Percentiles rank a stretch among this genome's conserved stretches.
These are phyloP conservation scores for Mortierella hygrophila DNA, from an alignment of 192 early-diverging fungal genomes.

Conservation along the genomic window DNA sequence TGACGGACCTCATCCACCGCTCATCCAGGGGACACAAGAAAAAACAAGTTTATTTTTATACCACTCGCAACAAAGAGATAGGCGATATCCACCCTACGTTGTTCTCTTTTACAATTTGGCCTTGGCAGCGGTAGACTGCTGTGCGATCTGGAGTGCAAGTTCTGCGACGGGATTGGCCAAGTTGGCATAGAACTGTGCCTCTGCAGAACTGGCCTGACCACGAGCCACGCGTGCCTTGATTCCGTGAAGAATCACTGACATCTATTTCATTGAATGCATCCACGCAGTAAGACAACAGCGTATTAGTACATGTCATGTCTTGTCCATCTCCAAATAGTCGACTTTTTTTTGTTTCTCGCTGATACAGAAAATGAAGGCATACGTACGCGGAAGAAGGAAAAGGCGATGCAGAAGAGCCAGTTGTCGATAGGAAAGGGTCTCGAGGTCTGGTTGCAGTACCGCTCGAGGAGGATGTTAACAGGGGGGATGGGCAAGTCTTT, in stretches of 20 bases:
- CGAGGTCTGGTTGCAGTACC: conserved; percentile 75
- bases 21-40: no score
- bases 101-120: conserved; percentile 36
- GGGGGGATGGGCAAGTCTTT: conserved; percentile 70
- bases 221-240: conserved; percentile 89
- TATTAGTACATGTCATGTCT: neutral
- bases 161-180: conserved; percentile 63
- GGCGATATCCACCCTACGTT: no score
- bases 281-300: neutral
- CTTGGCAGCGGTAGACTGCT: conserved; percentile 31
- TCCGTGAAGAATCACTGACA: conserved; percentile 88
- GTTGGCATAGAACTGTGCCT: conserved; percentile 58
- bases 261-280: conserved; percentile 25
- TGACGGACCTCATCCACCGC: no score
- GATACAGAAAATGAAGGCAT: neutral
- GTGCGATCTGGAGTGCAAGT: conserved; percentile 74
- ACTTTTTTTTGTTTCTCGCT: neutral
- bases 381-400: conserved; percentile 87
- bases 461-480: conserved; percentile 74
- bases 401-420: conserved; percentile 88
- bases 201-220: conserved; percentile 87
- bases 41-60: neutral
- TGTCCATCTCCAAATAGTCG: neutral
- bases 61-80: neutral
- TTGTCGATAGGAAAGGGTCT: conserved; percentile 79